Percentiles rank a stretch among this genome's conserved stretches.
Evolutionary conservation across 2,329 filamentous ascomycete genomes (phyloP).

Genomic region (Penicillium vulpinum): DNA sequence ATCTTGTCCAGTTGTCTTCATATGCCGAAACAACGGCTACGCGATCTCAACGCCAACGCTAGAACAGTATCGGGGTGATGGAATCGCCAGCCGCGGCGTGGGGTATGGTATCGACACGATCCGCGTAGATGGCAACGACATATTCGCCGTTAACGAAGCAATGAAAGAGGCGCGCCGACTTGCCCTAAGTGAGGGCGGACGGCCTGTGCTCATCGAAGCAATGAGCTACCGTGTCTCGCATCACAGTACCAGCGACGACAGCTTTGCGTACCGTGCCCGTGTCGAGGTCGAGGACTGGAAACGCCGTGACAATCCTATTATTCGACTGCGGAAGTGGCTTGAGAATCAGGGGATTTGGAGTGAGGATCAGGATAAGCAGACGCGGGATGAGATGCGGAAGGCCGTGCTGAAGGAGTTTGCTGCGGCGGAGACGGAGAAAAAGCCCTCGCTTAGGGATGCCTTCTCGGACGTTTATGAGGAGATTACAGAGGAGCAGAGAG

Average conservation of each 20-base stretch:
- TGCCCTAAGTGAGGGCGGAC: slow-evolving; percentile 76
- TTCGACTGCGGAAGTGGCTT: slow-evolving; percentile 84
- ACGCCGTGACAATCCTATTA: slow-evolving; percentile 82
- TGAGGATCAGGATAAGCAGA: slow-evolving; percentile 74
- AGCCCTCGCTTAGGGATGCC: slow-evolving; percentile 53
- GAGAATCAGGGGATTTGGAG: slow-evolving; percentile 82
- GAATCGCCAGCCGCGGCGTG: slow-evolving; percentile 80
- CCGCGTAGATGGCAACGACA: slow-evolving; percentile 89
- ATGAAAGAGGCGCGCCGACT: slow-evolving; percentile 74
- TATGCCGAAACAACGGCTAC: slow-evolving; percentile 91
- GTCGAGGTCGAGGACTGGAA: slow-evolving; percentile 97
- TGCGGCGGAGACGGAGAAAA: slow-evolving; percentile 62
- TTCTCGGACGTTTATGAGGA: slow-evolving; percentile 91
- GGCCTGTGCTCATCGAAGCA: slow-evolving; percentile 84
- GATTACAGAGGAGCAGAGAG: slow-evolving; percentile 73
- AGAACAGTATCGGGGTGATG: slow-evolving; percentile 88
- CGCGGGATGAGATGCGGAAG: slow-evolving; percentile 65
- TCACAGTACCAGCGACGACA: slow-evolving; percentile 95
- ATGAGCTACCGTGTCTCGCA: slow-evolving; percentile 99
- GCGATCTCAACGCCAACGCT: slow-evolving; percentile 86
- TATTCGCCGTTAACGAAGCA: slow-evolving; percentile 81
- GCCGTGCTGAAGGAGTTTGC: slow-evolving; percentile 82
- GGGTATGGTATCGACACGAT: slow-evolving; percentile 95
- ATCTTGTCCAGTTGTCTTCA: slow-evolving; percentile 83
- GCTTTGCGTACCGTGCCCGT: slow-evolving; percentile 89